A percentile compares a stretch with the other conserved stretches of the same genome.
Conservation (phyloP, 176 grass and related monocot genomes). For the Oryza brachyantha region DNA sequence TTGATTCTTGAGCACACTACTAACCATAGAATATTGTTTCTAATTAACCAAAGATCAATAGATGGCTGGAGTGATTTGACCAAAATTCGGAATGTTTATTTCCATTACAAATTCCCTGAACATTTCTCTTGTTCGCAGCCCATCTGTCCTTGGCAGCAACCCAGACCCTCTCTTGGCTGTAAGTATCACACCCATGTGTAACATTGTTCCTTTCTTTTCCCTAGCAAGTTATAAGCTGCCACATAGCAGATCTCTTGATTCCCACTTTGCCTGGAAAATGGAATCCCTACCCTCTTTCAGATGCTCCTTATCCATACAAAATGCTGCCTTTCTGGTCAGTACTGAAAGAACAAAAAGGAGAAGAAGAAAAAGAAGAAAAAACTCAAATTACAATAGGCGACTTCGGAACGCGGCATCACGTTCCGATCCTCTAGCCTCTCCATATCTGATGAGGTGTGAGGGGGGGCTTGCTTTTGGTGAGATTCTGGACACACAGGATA, state of each 20-base stretch:
- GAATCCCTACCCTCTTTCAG: constrained; percentile 39
- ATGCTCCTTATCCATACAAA: constrained; percentile 49
- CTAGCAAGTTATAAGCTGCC: constrained; percentile 41
- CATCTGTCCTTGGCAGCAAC: background rate
- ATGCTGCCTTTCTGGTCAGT: constrained; percentile 13
- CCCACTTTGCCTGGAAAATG: constrained; percentile 35
- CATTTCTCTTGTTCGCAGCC: background rate
- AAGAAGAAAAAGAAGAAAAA: too few relatives aligned
- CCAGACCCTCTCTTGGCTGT: background rate
- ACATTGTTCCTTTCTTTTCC: constrained; percentile 18
- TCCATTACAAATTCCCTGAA: constrained; percentile 1
- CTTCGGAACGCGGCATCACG: constrained; percentile 40
- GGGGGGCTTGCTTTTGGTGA: constrained; percentile 1
- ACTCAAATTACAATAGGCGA: constrained; percentile 23
- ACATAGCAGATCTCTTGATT: constrained; percentile 38
- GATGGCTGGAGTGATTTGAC: constrained; percentile 11
- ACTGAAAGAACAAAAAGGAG: background rate
- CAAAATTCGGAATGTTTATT: background rate
- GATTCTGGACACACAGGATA: constrained; percentile 39
- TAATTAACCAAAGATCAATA: background rate
- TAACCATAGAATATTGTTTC: background rate
- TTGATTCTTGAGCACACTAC: background rate
- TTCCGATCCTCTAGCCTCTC: constrained; percentile 16
- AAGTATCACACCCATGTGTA: constrained; percentile 24
- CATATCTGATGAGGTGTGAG: constrained; percentile 31